These are phyloP conservation scores for Quercus agrifolia DNA, from an alignment of 306 rosid genomes.

Conservation along the genomic window DNA sequence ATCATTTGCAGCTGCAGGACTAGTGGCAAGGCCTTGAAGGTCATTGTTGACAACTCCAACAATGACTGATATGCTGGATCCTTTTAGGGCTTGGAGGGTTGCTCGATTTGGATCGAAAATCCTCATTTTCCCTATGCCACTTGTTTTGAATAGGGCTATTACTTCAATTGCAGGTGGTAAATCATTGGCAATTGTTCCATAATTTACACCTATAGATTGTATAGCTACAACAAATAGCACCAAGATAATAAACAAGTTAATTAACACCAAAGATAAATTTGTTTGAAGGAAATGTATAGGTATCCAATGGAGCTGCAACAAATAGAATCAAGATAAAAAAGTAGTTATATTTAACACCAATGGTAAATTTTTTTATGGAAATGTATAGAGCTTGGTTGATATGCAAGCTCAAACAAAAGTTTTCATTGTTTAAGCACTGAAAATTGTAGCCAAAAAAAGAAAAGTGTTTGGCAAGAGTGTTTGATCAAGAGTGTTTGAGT, in stretches of 20 bases:
- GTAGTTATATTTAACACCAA: too few relatives aligned
- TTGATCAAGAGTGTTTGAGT: too few relatives aligned
- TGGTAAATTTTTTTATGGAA: too few relatives aligned
- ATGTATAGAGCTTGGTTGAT: too few relatives aligned
- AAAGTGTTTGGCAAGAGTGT: too few relatives aligned
- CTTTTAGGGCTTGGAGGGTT: slow-evolving; percentile 41
- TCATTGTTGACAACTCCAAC: slow-evolving; percentile 26
- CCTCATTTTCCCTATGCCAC: slow-evolving; percentile 31
- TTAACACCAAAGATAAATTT: too few relatives aligned
- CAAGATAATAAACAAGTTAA: not conserved
- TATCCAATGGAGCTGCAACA: too few relatives aligned
- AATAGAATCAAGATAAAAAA: too few relatives aligned
- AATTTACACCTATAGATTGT: slow-evolving; percentile 47
- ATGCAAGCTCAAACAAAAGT: too few relatives aligned
- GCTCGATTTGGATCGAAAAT: slow-evolving; percentile 26
- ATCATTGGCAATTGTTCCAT: slow-evolving; percentile 27
- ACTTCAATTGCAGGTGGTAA: slow-evolving; percentile 40
- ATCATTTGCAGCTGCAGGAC: slow-evolving; percentile 19
- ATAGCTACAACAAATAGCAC: slow-evolving; percentile 26
- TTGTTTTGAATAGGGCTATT: slow-evolving; percentile 23
- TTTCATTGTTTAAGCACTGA: too few relatives aligned
- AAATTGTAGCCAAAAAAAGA: too few relatives aligned
- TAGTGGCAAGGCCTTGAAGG: slow-evolving; percentile 13
- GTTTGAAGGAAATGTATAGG: too few relatives aligned
- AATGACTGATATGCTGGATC: slow-evolving; percentile 37